Conservation (phyloP, 2,329 filamentous ascomycete genomes). For the Orbilia ellipsospora region DNA sequence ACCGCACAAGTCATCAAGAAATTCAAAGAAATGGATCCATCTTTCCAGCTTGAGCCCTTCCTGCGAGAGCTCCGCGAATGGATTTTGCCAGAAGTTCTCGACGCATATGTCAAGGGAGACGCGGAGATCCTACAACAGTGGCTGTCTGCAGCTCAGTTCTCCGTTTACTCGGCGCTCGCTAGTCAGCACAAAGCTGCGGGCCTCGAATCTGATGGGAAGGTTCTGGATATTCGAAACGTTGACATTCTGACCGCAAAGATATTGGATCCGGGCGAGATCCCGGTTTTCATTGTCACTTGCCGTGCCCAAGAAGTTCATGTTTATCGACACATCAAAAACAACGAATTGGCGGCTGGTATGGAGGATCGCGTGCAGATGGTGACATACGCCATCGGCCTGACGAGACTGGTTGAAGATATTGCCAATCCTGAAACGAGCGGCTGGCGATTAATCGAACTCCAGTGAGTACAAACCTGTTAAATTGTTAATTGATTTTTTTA, state of each 20-base stretch:
- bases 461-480: slow-evolving; percentile 63
- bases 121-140: slow-evolving; percentile 89
- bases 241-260: slow-evolving; percentile 85
- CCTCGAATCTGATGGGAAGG: slow-evolving; percentile 92
- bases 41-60: slow-evolving; percentile 95
- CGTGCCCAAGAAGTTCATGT: slow-evolving; percentile 98
- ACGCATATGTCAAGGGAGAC: slow-evolving; percentile 98
- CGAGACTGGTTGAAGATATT: slow-evolving; percentile 91
- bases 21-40: slow-evolving; percentile 93
- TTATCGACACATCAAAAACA: slow-evolving; percentile 90
- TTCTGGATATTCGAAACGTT: slow-evolving; percentile 93
- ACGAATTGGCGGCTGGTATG: slow-evolving; percentile 92
- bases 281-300: slow-evolving; percentile 97
- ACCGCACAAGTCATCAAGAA: slow-evolving; percentile 98
- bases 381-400: slow-evolving; percentile 97
- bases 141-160: slow-evolving; percentile 95
- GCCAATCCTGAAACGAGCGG: slow-evolving; percentile 96
- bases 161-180: slow-evolving; percentile 94
- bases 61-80: slow-evolving; percentile 96
- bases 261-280: slow-evolving; percentile 85
- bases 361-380: slow-evolving; percentile 98
- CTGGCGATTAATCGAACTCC: slow-evolving; percentile 97
- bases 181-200: slow-evolving; percentile 95
- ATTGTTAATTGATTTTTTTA: background rate
- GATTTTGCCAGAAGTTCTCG: slow-evolving; percentile 94